Conservation (phyloP, 2,329 filamentous ascomycete genomes). For the Macrophomina phaseolina region DNA sequence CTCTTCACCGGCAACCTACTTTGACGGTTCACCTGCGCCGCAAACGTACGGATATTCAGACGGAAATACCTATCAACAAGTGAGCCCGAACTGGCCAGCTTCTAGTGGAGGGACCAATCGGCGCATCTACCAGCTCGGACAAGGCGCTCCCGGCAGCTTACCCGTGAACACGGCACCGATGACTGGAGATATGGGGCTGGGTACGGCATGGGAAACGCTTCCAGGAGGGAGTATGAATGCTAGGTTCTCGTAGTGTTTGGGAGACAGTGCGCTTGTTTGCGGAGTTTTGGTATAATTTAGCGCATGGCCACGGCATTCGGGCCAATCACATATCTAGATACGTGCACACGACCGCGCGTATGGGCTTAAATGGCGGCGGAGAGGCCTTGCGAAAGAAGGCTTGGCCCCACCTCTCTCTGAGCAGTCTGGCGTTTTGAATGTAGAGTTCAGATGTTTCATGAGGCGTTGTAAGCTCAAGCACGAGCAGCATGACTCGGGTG, state of each 20-base stretch:
- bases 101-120: slow-evolving; percentile 6
- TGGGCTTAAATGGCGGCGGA: background rate
- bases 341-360: background rate
- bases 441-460: slow-evolving; percentile 1
- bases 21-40: slow-evolving; percentile 17
- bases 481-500: slow-evolving; percentile 8
- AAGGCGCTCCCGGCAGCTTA: slow-evolving; percentile 1
- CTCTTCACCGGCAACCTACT: slow-evolving; percentile 15
- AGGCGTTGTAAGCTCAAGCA: background rate
- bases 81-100: slow-evolving; percentile 18
- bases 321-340: background rate
- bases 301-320: background rate
- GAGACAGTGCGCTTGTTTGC: background rate
- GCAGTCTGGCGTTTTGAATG: background rate
- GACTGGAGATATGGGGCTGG: slow-evolving; percentile 26
- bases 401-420: background rate
- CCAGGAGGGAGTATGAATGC: slow-evolving; percentile 31
- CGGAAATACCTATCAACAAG: slow-evolving; percentile 2
- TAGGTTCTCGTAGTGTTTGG: slow-evolving; percentile 25
- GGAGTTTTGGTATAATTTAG: background rate
- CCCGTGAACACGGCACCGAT: background rate
- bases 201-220: slow-evolving; percentile 30
- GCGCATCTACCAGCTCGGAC: slow-evolving; percentile 21
- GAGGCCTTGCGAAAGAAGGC: background rate
- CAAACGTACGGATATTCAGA: slow-evolving; percentile 14